These are phyloP conservation scores for Apiotrichum laibachii DNA, from an alignment of 1,284 basidiomycete genomes.

Conservation along the genomic window DNA sequence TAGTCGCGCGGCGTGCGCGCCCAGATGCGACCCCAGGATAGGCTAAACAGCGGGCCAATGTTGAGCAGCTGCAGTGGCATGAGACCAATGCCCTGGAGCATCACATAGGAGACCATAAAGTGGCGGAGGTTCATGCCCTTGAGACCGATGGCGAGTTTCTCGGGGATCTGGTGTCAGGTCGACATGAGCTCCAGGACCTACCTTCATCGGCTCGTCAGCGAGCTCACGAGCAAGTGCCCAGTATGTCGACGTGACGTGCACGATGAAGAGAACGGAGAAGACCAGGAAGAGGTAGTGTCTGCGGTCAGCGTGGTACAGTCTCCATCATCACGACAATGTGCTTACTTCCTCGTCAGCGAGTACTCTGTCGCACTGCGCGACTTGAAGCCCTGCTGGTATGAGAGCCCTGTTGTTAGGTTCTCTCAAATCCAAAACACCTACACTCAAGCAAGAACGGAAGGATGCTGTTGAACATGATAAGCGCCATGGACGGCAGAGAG, in stretches of 20 bases:
- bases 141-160: slow-evolving; percentile 78
- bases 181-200: slow-evolving; percentile 11
- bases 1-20: slow-evolving; percentile 60
- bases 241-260: slow-evolving; percentile 84
- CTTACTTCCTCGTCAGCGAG: slow-evolving; percentile 84
- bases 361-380: slow-evolving; percentile 91
- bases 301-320: slow-evolving; percentile 7
- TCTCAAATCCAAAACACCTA: slow-evolving; percentile 37
- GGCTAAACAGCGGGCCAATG: slow-evolving; percentile 75
- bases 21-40: slow-evolving; percentile 60
- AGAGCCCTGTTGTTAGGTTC: slow-evolving; percentile 60
- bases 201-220: slow-evolving; percentile 69
- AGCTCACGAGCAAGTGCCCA: slow-evolving; percentile 83
- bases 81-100: slow-evolving; percentile 86
- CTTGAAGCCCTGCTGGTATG: slow-evolving; percentile 81
- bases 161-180: slow-evolving; percentile 63
- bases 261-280: slow-evolving; percentile 93
- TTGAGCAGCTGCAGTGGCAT: slow-evolving; percentile 94
- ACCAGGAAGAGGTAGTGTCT: slow-evolving; percentile 94
- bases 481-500: slow-evolving; percentile 81
- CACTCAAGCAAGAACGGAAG: slow-evolving; percentile 88
- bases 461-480: slow-evolving; percentile 84
- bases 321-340: too few species aligned
- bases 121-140: slow-evolving; percentile 66
- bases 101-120: slow-evolving; percentile 94